Percentiles rank a stretch among this genome's conserved stretches.
These are phyloP conservation scores for Globisporangium abappressorium DNA, from an alignment of 352 stramenopile genomes.

Conservation along the genomic window DNA sequence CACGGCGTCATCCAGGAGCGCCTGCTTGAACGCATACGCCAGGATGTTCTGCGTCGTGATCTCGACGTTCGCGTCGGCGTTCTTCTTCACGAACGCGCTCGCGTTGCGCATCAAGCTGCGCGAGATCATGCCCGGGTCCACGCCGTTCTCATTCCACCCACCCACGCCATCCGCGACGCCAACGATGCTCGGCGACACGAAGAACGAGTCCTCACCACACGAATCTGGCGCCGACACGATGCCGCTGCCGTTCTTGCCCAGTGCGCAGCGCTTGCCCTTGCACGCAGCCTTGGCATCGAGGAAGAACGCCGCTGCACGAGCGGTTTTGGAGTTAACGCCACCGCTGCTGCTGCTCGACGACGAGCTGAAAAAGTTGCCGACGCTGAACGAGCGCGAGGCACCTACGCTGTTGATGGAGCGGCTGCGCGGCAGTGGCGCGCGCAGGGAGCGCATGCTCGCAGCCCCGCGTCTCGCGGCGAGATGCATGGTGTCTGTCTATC, in stretches of 20 bases:
- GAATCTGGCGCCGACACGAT: slow-evolving; percentile 44
- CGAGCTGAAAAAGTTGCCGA: slow-evolving; percentile 18
- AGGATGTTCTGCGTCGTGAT: slow-evolving; percentile 57
- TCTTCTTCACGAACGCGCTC: slow-evolving; percentile 38
- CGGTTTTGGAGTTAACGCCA: slow-evolving; percentile 12
- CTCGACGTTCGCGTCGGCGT: slow-evolving; percentile 24
- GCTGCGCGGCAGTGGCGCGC: slow-evolving; percentile 14
- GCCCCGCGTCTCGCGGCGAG: slow-evolving; percentile 18
- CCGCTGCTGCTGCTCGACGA: slow-evolving; percentile 15
- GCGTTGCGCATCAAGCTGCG: slow-evolving; percentile 74
- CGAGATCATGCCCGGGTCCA: slow-evolving; percentile 75
- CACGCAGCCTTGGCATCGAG: slow-evolving; percentile 70
- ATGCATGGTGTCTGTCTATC: slow-evolving; percentile 24
- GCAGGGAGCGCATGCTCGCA: slow-evolving; percentile 22
- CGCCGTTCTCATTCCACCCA: slow-evolving; percentile 81
- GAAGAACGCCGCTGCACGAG: slow-evolving; percentile 49
- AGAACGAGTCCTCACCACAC: slow-evolving; percentile 79
- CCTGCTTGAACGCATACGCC: slow-evolving; percentile 52
- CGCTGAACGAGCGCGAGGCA: slow-evolving; percentile 17
- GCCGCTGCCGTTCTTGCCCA: slow-evolving; percentile 43
- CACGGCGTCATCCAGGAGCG: slow-evolving; percentile 59
- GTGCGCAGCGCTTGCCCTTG: slow-evolving; percentile 62
- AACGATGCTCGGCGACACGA: slow-evolving; percentile 57
- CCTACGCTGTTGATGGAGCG: slow-evolving; percentile 14
- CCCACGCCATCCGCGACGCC: slow-evolving; percentile 74